Percentiles rank a stretch among this genome's conserved stretches.
phyloP scores from a whole-genome alignment of 2,329 filamentous ascomycete genomes.

The Pseudogymnoascus sp. region DNA sequence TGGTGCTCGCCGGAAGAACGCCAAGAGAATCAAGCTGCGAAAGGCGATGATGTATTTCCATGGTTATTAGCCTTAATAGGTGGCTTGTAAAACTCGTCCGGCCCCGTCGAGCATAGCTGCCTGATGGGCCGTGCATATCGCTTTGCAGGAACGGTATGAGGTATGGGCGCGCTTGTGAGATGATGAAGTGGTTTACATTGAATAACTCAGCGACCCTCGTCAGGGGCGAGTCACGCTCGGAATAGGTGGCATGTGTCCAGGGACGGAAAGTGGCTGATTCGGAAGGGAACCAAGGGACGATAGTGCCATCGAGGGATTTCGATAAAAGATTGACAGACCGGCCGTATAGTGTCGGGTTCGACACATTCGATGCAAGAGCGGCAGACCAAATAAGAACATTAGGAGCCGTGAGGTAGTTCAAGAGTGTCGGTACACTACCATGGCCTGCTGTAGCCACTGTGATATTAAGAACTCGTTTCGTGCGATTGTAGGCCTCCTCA shows the following conservation, averaged over 20 bases:
- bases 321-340: conserved; percentile 47
- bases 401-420: conserved; percentile 89
- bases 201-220: conserved; percentile 56
- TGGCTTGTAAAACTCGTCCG: conserved; percentile 49
- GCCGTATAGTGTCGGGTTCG: conserved; percentile 39
- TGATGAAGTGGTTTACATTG: conserved; percentile 82
- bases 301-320: conserved; percentile 51
- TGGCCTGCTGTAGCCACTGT: conserved; percentile 70
- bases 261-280: conserved; percentile 43
- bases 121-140: conserved; percentile 67
- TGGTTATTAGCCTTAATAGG: conserved; percentile 57
- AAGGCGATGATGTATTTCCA: conserved; percentile 73
- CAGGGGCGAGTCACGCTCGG: conserved; percentile 49
- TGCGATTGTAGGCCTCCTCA: conserved; percentile 80
- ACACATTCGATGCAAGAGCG: conserved; percentile 48
- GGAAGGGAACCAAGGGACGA: conserved; percentile 49
- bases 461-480: conserved; percentile 83
- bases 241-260: conserved; percentile 45
- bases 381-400: conserved; percentile 67
- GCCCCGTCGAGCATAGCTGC: conserved; percentile 48
- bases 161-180: conserved; percentile 86
- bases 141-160: conserved; percentile 76
- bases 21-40: conserved; percentile 72
- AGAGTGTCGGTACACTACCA: conserved; percentile 68
- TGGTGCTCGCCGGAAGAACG: conserved; percentile 58